These are phyloP conservation scores for Trichomonas tenax DNA, from an alignment of 208 protist genomes.

Conservation along the genomic window DNA sequence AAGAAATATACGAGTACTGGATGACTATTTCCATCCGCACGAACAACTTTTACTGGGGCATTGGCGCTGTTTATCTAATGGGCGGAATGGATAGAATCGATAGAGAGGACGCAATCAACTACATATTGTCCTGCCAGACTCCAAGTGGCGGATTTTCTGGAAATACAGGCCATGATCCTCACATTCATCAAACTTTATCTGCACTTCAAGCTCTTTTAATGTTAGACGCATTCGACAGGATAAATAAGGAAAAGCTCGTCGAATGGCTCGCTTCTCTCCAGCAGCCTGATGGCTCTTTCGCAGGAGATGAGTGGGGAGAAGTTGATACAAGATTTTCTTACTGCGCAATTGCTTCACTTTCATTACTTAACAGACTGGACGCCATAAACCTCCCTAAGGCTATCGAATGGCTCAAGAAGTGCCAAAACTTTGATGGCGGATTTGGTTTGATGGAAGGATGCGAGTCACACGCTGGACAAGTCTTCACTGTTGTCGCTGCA, in stretches of 20 bases:
- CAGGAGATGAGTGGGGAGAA: conserved; percentile 75
- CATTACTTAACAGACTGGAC: conserved; percentile 61
- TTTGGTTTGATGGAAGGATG: conserved; percentile 52
- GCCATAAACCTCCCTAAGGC: conserved; percentile 63
- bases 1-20: not conserved
- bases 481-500: conserved; percentile 87
- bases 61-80: conserved; percentile 53
- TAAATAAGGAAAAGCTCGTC: conserved; percentile 34
- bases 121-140: conserved; percentile 70
- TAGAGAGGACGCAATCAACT: conserved; percentile 60
- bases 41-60: conserved; percentile 70
- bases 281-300: conserved; percentile 83
- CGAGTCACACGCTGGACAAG: conserved; percentile 86
- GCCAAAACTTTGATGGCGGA: conserved; percentile 95
- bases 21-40: not conserved
- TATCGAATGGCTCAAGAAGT: conserved; percentile 52
- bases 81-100: conserved; percentile 49
- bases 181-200: conserved; percentile 91
- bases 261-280: conserved; percentile 66
- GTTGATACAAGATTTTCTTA: conserved; percentile 6
- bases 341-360: conserved; percentile 74
- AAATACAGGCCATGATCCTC: conserved; percentile 79
- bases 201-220: conserved; percentile 66
- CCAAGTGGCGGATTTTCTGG: conserved; percentile 86
- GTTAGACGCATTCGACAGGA: not conserved